phyloP scores from a whole-genome alignment of 345 rosid species.

The Citrus cavaleriei region DNA sequence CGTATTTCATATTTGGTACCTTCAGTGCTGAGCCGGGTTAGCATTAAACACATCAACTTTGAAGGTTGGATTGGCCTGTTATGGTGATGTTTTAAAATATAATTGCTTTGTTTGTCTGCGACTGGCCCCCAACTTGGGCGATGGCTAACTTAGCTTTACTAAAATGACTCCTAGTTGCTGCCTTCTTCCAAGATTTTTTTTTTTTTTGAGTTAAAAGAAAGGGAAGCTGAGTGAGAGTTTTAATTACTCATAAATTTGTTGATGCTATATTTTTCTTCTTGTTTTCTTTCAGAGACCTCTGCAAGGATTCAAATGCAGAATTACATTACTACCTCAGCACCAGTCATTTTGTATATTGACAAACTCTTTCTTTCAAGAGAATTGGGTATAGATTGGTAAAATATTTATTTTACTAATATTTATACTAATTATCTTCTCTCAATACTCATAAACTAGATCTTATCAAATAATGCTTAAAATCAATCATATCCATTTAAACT shows the following conservation, averaged over 20 bases:
- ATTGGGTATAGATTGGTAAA: slow-evolving; percentile 87
- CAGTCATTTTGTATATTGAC: slow-evolving; percentile 61
- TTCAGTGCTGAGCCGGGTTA: background rate
- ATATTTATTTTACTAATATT: background rate
- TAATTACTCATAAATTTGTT: background rate
- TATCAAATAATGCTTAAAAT: background rate
- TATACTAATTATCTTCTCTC: background rate
- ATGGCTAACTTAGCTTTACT: background rate
- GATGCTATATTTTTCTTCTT: background rate
- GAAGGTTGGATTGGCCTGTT: background rate
- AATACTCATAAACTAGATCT: background rate
- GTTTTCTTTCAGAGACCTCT: slow-evolving; percentile 46
- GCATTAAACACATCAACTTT: background rate
- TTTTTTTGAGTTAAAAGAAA: background rate
- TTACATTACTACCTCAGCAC: slow-evolving; percentile 52
- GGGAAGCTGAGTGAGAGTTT: background rate
- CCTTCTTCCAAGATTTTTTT: too few species aligned
- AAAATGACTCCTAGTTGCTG: too few species aligned
- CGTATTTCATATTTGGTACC: background rate
- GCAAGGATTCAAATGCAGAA: slow-evolving; percentile 73
- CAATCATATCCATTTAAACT: background rate
- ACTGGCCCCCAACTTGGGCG: background rate
- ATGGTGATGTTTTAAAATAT: background rate
- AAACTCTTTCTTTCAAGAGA: slow-evolving; percentile 61
- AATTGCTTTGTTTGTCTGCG: too few species aligned